phyloP scores from a whole-genome alignment of 2,329 filamentous ascomycete genomes.

The Colletotrichum filicis region DNA sequence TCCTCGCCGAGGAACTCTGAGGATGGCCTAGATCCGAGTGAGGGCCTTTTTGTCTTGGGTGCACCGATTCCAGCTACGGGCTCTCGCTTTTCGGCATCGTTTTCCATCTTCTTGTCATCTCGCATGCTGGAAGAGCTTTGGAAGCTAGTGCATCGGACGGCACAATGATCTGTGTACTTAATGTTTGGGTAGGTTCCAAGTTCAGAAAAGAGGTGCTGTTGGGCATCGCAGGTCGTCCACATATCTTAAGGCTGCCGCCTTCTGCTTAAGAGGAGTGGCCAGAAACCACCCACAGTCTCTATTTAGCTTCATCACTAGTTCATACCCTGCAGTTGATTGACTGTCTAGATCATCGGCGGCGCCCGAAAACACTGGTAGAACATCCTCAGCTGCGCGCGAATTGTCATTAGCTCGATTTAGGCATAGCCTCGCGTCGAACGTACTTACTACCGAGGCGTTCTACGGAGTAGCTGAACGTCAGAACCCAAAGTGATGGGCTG shows the following conservation, averaged over 20 bases:
- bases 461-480: not conserved
- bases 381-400: not conserved
- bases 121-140: not conserved
- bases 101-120: not conserved
- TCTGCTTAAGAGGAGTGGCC: not conserved
- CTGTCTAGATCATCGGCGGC: conserved; percentile 5
- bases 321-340: too few species aligned
- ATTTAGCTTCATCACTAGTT: not conserved
- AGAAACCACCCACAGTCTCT: not conserved
- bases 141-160: too few species aligned
- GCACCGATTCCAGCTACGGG: not conserved
- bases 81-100: not conserved
- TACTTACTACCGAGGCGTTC: not conserved
- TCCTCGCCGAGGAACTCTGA: conserved; percentile 25
- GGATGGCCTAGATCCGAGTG: conserved; percentile 5
- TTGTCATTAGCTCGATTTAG: not conserved
- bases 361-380: not conserved
- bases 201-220: not conserved
- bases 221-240: not conserved
- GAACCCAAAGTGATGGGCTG: not conserved
- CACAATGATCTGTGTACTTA: not conserved
- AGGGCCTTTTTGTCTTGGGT: not conserved
- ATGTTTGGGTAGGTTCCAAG: not conserved
- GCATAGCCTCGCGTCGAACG: not conserved
- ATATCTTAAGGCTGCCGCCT: not conserved